Evolutionary conservation across 768 basidiomycete species (phyloP), one percentile per base, ranked within the genome.

Genomic region (Daedaleopsis sinensis): DNA sequence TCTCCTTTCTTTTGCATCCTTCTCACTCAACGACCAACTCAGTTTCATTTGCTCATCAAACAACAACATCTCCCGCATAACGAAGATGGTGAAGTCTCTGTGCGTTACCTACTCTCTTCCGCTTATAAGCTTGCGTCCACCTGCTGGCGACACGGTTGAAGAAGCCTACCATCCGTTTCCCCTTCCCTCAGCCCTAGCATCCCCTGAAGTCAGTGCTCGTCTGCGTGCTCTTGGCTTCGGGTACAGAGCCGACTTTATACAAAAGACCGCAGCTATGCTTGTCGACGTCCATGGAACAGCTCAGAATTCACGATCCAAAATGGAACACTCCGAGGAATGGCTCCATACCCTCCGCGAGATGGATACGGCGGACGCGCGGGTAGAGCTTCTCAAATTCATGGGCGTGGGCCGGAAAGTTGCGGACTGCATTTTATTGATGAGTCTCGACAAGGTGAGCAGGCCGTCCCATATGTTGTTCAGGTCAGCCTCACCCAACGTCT

Each of bases 1-100:
- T n/a, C n/a, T 42, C 12, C 27, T 32, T 46, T 19, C 38, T 21
- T 1, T 6, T 21, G 1, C 43, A 38, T 47, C 19, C 16, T 15
- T 49, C 32, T 35, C 23, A 24, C 35, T 27, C 13, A 48, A 53
- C 7, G 43, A 19, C n/a, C n/a, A n/a, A n/a, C 56, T 6, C 55
- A 96, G 96, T 10, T 99, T 98, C 77, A 97, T 99, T 65, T 98
- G 96, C 71, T 97, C 95, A 2, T 93, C 94, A 2, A 98, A 98
- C 70, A 98, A 98, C 73, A 95, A 98, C 68, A 98, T 99, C 53
- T 76, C 86, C 6, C 91, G 97, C 7, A 99, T 99, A 68, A 91
- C 93, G 16, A 91, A 90, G 59, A 95, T 98, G 90, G 87, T 98
- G 32, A 89, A 93, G 62, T 82, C 84, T 19, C 83, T 98, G 15